Base-by-base conservation (phyloP, 495 filamentous ascomycete species). In the Podospora anserina region DNA sequence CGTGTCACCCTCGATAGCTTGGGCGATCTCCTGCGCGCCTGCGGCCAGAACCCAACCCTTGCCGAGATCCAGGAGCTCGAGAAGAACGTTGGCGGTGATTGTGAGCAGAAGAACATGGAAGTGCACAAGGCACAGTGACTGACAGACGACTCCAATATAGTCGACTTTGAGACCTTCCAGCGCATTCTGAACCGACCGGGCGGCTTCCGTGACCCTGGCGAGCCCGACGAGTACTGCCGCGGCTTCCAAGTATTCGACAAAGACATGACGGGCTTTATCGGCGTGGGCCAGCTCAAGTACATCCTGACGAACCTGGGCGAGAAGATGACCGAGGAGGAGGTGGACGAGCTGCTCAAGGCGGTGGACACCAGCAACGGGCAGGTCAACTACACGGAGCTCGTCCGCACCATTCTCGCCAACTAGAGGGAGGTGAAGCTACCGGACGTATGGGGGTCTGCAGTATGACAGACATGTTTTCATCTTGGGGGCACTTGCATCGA, bases 241-340 rank as follows among this genome's bases (percentile, higher is more conserved):
- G 95, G 94, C 61, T 99, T 99, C 82, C 95, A 98, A 82, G 95
- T 98, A 67, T 99, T 99, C 75, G 95, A 99, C 81, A 99, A 99
- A 84, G 95, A 99, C 79, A 90, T 94, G 88, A 96, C 93, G 63
- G 95, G 95, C 20, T 97, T 92, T 81, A 97, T 99, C 81, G 95
- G 94, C 26, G 92, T 97, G 69, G 95, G 95, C 44, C 95, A 99
- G 80, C 83, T 98, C 75, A 88, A 94, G 78, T 99, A 99, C 80
- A 93, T 99, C 76, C 82, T 99, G 68, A 99, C 95, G 62, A 97
- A 96, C 74, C 83, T 99, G 67, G 95, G 95, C 70, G 95, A 99
- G 88, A 97, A 97, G 84, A 96, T 99, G 90, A 92, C 91, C 70
- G 94, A 98, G 74, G 94, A 97, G 58, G 95, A 99, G 82, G 95